Evolutionary conservation across 225 moss, liverwort and hornwort genomes (phyloP).

Genomic region (Rhytidiadelphus loreus): DNA sequence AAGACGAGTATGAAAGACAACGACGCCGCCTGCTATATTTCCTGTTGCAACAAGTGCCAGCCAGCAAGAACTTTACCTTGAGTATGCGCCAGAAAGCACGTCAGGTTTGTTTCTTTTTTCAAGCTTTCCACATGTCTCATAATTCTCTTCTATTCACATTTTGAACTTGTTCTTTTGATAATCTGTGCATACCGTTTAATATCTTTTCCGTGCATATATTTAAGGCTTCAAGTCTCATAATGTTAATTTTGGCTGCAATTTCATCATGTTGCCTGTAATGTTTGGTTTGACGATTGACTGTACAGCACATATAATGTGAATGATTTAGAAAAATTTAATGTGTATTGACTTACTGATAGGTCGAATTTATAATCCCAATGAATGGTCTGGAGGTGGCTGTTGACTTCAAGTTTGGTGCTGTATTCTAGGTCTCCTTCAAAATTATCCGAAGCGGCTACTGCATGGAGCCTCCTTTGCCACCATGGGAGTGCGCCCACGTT

Average conservation of each 20-base stretch:
- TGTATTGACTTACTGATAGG: background rate
- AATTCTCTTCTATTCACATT: background rate
- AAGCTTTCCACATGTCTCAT: background rate
- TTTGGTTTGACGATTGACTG: background rate
- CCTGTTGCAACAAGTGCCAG: slow-evolving; percentile 91
- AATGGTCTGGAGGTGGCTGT: slow-evolving; percentile 3
- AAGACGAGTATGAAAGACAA: slow-evolving; percentile 93
- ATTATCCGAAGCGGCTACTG: slow-evolving; percentile 79
- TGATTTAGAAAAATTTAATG: background rate
- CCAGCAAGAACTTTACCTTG: slow-evolving; percentile 86
- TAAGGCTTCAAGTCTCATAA: background rate
- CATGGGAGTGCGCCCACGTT: slow-evolving; percentile 91
- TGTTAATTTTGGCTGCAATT: background rate
- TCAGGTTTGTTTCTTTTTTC: slow-evolving; percentile 36
- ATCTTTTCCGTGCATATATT: background rate
- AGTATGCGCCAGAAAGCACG: slow-evolving; percentile 85
- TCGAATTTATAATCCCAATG: slow-evolving; percentile 1
- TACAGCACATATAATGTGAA: background rate
- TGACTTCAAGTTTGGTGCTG: slow-evolving; percentile 8
- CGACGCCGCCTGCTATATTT: slow-evolving; percentile 83
- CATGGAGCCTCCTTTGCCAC: slow-evolving; percentile 92
- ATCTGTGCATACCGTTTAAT: background rate
- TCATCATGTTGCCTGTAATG: background rate
- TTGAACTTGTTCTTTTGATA: background rate
- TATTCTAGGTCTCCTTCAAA: slow-evolving; percentile 60